Conservation (phyloP, 2,329 filamentous ascomycete species). For the Aspergillus glaucus region DNA sequence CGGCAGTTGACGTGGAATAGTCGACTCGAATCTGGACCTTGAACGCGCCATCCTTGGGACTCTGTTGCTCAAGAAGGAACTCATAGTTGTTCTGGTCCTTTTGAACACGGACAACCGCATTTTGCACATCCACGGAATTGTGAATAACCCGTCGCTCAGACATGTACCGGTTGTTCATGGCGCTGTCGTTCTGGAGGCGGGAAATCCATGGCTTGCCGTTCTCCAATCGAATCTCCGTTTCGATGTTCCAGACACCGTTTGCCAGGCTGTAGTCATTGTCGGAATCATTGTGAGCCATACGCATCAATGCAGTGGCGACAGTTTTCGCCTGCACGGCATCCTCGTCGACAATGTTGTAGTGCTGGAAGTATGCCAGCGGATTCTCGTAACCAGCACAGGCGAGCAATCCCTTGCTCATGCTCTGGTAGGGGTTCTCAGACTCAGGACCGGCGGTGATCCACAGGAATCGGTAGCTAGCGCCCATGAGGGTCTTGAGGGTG, state of each 20-base stretch:
- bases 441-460: neutral
- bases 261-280: neutral
- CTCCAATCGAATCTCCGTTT: neutral
- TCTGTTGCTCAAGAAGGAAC: neutral
- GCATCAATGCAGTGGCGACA: neutral
- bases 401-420: neutral
- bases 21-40: neutral
- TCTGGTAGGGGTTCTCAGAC: neutral
- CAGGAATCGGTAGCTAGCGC: neutral
- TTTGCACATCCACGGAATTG: neutral
- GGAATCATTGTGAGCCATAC: neutral
- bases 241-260: neutral
- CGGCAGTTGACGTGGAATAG: neutral
- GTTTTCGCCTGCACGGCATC: neutral
- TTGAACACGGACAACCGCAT: neutral
- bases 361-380: neutral
- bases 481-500: neutral
- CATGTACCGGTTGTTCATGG: neutral
- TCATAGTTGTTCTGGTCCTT: neutral
- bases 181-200: neutral
- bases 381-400: neutral
- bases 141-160: neutral
- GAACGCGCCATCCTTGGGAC: neutral
- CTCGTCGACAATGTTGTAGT: neutral
- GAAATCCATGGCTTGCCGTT: neutral